Evolutionary conservation across 2,329 filamentous ascomycete species (phyloP).

Genomic region (Phyllosticta paracitricarpa): DNA sequence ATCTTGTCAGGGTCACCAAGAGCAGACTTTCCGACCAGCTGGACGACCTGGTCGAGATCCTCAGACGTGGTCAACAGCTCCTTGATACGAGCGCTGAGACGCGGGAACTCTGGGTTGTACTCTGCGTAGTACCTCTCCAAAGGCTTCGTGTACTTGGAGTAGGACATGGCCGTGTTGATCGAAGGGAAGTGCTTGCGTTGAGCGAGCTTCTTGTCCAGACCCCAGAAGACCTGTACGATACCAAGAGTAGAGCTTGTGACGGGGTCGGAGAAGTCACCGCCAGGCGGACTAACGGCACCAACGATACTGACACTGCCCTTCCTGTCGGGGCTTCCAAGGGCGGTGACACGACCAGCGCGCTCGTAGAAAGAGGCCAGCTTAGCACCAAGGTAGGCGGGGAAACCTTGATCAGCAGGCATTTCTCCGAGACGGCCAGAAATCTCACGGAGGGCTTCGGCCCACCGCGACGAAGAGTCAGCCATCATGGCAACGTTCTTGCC

Average conservation of each 20-base stretch:
- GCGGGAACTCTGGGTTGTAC: slow-evolving; percentile 87
- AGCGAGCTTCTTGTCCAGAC: slow-evolving; percentile 97
- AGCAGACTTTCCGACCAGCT: slow-evolving; percentile 94
- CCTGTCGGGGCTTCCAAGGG: slow-evolving; percentile 81
- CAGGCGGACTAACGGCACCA: slow-evolving; percentile 90
- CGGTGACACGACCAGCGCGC: slow-evolving; percentile 78
- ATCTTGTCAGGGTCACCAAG: slow-evolving; percentile 97
- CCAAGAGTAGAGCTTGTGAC: slow-evolving; percentile 87
- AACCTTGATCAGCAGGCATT: slow-evolving; percentile 99
- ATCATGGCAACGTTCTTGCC: slow-evolving; percentile 99
- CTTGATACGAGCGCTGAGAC: slow-evolving; percentile 84
- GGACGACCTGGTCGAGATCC: slow-evolving; percentile 95
- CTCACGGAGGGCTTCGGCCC: slow-evolving; percentile 97
- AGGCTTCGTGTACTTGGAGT: slow-evolving; percentile 88
- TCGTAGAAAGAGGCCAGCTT: slow-evolving; percentile 99
- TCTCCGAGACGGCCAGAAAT: slow-evolving; percentile 97
- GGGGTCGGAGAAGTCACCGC: slow-evolving; percentile 98
- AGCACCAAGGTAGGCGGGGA: slow-evolving; percentile 91
- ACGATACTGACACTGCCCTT: slow-evolving; percentile 94
- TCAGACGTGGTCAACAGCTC: slow-evolving; percentile 91
- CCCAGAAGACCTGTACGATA: slow-evolving; percentile 99
- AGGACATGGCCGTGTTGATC: slow-evolving; percentile 88
- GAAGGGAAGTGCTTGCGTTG: slow-evolving; percentile 99
- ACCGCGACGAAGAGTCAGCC: slow-evolving; percentile 95
- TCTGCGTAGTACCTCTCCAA: slow-evolving; percentile 93